Evolutionary conservation across 305 asterid genomes (phyloP).

Genomic region (Petunia hybrid): DNA sequence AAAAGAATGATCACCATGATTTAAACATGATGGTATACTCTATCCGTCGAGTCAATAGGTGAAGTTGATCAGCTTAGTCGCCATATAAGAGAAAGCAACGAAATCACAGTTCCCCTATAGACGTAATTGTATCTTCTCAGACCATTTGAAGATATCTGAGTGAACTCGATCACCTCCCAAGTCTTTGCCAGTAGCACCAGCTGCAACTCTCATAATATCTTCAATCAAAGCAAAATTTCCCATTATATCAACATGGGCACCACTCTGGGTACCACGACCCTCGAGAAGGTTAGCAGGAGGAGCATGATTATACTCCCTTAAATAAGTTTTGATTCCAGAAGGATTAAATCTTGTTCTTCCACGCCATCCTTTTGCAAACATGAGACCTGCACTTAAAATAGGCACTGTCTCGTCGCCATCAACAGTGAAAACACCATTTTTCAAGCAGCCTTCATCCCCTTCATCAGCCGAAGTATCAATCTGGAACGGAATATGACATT

Average conservation of each 20-base stretch:
- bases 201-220: slow-evolving; percentile 78
- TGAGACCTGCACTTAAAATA: slow-evolving; percentile 77
- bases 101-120: slow-evolving; percentile 35
- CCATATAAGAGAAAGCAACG: neutral
- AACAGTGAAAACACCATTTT: slow-evolving; percentile 66
- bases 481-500: slow-evolving; percentile 79
- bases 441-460: slow-evolving; percentile 60
- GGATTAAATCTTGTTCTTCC: slow-evolving; percentile 84
- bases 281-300: slow-evolving; percentile 78
- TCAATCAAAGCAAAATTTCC: slow-evolving; percentile 83
- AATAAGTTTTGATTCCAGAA: slow-evolving; percentile 62
- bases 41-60: neutral
- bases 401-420: slow-evolving; percentile 93
- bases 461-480: slow-evolving; percentile 75
- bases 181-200: slow-evolving; percentile 80
- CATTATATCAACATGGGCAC: slow-evolving; percentile 89
- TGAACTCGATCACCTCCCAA: slow-evolving; percentile 82
- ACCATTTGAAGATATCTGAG: slow-evolving; percentile 77
- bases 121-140: slow-evolving; percentile 65
- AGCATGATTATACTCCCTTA: slow-evolving; percentile 79
- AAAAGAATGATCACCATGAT: slow-evolving; percentile 1
- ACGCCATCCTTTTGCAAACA: slow-evolving; percentile 92
- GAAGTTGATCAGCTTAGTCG: neutral
- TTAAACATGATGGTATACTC: slow-evolving; percentile 5
- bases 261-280: slow-evolving; percentile 94